Percentiles rank a stretch among this genome's conserved stretches.
phyloP scores from a whole-genome alignment of 2,329 filamentous ascomycete species.

The Talaromyces islandicus region DNA sequence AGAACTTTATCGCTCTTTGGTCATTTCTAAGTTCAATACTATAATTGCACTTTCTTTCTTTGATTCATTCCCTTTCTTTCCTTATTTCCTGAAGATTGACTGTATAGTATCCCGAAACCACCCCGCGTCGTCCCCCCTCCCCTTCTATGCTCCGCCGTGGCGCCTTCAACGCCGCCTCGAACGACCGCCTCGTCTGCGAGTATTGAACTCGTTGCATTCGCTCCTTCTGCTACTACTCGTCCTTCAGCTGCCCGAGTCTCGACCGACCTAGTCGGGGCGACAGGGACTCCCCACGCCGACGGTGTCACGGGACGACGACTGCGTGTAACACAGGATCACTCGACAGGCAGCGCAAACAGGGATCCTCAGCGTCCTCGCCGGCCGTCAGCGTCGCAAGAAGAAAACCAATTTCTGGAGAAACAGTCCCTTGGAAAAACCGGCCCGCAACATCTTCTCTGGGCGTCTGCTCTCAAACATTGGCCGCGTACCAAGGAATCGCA shows the following conservation, averaged over 20 bases:
- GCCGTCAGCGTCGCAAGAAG: too few species aligned
- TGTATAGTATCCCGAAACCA: neutral
- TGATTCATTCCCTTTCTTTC: neutral
- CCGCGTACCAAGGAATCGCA: slow-evolving; percentile 10
- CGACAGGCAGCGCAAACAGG: neutral
- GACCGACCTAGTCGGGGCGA: neutral
- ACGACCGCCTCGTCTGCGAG: slow-evolving; percentile 12
- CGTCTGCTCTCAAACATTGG: slow-evolving; percentile 24
- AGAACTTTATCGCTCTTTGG: neutral
- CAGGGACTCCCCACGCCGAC: neutral
- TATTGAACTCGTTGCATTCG: slow-evolving; percentile 29
- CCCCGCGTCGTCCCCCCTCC: neutral
- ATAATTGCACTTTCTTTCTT: neutral
- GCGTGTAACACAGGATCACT: slow-evolving; percentile 7
- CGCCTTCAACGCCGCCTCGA: slow-evolving; percentile 12
- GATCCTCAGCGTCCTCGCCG: neutral
- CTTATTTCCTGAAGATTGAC: neutral
- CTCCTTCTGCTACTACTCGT: neutral
- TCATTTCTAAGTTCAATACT: neutral
- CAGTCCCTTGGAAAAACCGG: neutral
- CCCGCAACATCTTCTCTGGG: slow-evolving; percentile 23
- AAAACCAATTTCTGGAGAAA: too few species aligned
- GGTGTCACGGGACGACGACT: neutral
- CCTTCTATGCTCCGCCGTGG: slow-evolving; percentile 16
- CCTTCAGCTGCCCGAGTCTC: neutral